These are phyloP conservation scores for Diaporthe australafricana DNA, from an alignment of 2,329 filamentous ascomycete species.

Conservation along the genomic window DNA sequence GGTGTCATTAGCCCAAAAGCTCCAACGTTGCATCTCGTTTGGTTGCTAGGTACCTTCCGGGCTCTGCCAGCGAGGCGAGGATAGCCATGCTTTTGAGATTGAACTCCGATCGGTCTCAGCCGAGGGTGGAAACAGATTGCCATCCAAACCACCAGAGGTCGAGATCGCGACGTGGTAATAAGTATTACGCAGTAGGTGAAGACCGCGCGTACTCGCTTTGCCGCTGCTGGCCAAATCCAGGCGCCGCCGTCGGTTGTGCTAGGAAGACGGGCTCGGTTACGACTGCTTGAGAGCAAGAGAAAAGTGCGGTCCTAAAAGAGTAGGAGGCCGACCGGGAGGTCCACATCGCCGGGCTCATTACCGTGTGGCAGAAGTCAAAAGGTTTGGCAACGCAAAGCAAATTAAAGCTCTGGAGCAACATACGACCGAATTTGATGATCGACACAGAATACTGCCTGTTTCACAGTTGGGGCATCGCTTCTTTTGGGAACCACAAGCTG, in stretches of 20 bases:
- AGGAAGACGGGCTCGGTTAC: not conserved
- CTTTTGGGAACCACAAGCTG: not conserved
- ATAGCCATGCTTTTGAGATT: constrained; percentile 15
- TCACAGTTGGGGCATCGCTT: not conserved
- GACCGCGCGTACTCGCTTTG: constrained; percentile 10
- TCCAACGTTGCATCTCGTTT: constrained; percentile 5
- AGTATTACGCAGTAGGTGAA: not conserved
- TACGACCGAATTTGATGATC: constrained; percentile 10
- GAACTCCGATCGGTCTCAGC: constrained; percentile 14
- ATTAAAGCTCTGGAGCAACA: not conserved
- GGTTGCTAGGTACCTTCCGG: not conserved
- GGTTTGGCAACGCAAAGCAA: not conserved
- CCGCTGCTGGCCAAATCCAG: not conserved
- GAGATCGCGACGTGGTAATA: not conserved
- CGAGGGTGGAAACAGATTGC: not conserved
- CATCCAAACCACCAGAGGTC: not conserved
- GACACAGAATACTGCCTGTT: not conserved
- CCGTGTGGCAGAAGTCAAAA: constrained; percentile 3
- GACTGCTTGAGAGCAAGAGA: not conserved
- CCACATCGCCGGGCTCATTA: constrained; percentile 19
- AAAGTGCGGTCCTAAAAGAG: not conserved
- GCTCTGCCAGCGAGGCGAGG: not conserved
- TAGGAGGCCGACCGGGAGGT: not conserved
- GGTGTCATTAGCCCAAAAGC: not conserved
- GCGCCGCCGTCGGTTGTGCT: not conserved